phyloP scores from a whole-genome alignment of 306 rosid genomes.

The Leucaena leucocephala region DNA sequence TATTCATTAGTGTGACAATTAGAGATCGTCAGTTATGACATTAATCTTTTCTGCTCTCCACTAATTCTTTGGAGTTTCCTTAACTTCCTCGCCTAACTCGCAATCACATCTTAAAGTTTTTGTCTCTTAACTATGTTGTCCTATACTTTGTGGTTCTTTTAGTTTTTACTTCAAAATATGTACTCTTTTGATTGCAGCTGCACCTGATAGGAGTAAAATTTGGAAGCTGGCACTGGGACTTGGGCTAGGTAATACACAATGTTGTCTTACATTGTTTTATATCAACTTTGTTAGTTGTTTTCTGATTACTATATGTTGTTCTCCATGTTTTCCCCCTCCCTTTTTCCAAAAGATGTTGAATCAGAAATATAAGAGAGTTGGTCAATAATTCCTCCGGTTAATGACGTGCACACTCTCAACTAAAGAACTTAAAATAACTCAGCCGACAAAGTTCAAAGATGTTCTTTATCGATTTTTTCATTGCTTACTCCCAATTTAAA shows the following conservation, averaged over 20 bases:
- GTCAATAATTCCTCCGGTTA: not conserved
- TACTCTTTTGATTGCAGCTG: slow-evolving; percentile 25
- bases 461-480: not conserved
- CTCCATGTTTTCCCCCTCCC: not conserved
- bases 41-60: not conserved
- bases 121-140: not conserved
- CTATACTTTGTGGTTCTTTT: not conserved
- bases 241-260: slow-evolving; percentile 46
- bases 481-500: not conserved
- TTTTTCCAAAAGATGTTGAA: not conserved
- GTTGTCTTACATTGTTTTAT: not conserved
- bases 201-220: not conserved
- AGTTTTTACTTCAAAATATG: slow-evolving; percentile 7
- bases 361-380: not conserved
- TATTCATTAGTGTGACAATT: not conserved
- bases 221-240: slow-evolving; percentile 32
- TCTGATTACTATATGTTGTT: not conserved
- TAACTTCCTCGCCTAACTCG: not conserved
- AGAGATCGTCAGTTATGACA: not conserved
- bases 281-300: not conserved
- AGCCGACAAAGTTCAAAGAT: no score
- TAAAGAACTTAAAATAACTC: not conserved
- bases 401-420: not conserved
- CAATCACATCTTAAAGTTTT: not conserved
- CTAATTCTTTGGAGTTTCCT: not conserved